Conservation (phyloP, 2,329 filamentous ascomycete genomes). For the Colletotrichum destructivum region DNA sequence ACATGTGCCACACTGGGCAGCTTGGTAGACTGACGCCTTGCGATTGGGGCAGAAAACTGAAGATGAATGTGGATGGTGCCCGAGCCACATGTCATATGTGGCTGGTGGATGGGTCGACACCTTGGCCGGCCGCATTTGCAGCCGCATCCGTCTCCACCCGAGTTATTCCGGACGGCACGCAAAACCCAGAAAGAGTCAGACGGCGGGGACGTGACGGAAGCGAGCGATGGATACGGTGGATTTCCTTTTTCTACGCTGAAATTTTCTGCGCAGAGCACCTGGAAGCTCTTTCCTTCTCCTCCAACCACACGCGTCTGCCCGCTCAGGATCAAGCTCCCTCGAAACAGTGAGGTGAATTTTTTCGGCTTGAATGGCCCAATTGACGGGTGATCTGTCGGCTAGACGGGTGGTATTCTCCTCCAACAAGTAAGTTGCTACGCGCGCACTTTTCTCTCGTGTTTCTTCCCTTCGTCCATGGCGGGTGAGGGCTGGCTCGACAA, state of each 20-base stretch:
- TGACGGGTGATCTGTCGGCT: slow-evolving; percentile 42
- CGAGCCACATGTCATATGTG: too few species aligned
- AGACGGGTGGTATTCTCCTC: slow-evolving; percentile 43
- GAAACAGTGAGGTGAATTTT: slow-evolving; percentile 34
- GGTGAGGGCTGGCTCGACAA: not conserved
- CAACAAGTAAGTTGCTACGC: slow-evolving; percentile 44
- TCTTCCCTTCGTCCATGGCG: slow-evolving; percentile 32
- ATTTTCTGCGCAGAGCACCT: slow-evolving; percentile 31
- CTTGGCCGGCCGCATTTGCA: not conserved
- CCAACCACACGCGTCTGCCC: slow-evolving; percentile 40
- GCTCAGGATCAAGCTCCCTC: slow-evolving; percentile 34
- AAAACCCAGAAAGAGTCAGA: slow-evolving; percentile 32
- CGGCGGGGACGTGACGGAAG: slow-evolving; percentile 27
- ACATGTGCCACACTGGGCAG: not conserved
- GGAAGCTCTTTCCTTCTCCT: not conserved
- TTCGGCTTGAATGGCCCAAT: slow-evolving; percentile 43
- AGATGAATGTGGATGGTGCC: not conserved
- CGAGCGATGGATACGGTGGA: slow-evolving; percentile 38
- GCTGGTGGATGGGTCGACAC: not conserved
- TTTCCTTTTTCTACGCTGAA: slow-evolving; percentile 36
- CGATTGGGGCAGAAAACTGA: not conserved
- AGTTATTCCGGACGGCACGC: slow-evolving; percentile 12
- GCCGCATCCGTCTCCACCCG: slow-evolving; percentile 17
- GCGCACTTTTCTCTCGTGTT: slow-evolving; percentile 1
- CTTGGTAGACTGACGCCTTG: not conserved